phyloP scores from a whole-genome alignment of 1,284 basidiomycete species.

The Hemileia vastatrix region DNA sequence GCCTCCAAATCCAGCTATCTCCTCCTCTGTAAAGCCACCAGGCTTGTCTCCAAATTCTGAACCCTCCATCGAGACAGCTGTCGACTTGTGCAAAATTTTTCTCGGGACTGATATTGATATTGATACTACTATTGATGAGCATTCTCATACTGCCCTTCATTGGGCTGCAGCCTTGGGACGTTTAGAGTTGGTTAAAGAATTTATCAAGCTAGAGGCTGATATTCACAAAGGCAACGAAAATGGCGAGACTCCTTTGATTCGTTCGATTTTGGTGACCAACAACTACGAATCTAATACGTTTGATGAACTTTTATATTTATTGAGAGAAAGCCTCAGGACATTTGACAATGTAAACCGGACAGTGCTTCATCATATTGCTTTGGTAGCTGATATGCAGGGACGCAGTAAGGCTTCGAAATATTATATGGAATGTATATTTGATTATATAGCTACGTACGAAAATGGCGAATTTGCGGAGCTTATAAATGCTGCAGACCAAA shows the following conservation, averaged over 20 bases:
- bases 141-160: conserved; percentile 89
- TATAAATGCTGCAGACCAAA: conserved; percentile 85
- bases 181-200: conserved; percentile 54
- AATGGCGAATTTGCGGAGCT: conserved; percentile 59
- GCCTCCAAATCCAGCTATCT: conserved; percentile 5
- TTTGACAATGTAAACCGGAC: conserved; percentile 80
- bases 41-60: neutral
- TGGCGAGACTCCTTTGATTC: conserved; percentile 89
- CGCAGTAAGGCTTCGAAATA: conserved; percentile 73
- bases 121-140: conserved; percentile 78
- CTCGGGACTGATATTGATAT: conserved; percentile 51
- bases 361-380: conserved; percentile 87
- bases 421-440: conserved; percentile 82
- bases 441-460: conserved; percentile 57
- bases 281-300: conserved; percentile 69
- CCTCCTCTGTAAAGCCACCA: neutral
- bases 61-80: no score
- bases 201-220: conserved; percentile 64
- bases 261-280: conserved; percentile 80
- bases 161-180: conserved; percentile 80
- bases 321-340: conserved; percentile 70
- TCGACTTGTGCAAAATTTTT: conserved; percentile 6
- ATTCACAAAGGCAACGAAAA: conserved; percentile 79
- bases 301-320: conserved; percentile 54
- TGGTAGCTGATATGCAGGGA: conserved; percentile 81